A percentile compares a stretch with the other conserved stretches of the same genome.
These are phyloP conservation scores for Fusarium papillatum DNA, from an alignment of 2,329 filamentous ascomycete species.

Conservation along the genomic window DNA sequence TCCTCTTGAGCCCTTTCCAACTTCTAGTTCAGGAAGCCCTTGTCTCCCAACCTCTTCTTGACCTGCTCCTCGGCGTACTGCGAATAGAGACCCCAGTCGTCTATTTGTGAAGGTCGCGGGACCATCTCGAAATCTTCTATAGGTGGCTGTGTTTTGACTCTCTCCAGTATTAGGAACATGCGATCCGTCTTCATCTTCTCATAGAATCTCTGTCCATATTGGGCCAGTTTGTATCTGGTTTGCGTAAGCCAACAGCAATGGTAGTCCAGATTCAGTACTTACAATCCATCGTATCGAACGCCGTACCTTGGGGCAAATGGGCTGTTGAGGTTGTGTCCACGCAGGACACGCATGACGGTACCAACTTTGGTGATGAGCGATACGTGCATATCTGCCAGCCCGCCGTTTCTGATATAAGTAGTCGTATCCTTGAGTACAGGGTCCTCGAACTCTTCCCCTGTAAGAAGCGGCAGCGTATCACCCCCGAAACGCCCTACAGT, in stretches of 20 bases:
- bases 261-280: slow-evolving; percentile 38
- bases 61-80: slow-evolving; percentile 59
- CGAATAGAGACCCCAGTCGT: slow-evolving; percentile 68
- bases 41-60: slow-evolving; percentile 53
- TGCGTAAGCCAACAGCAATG: slow-evolving; percentile 7
- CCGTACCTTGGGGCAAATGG: slow-evolving; percentile 65
- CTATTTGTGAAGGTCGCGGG: slow-evolving; percentile 67
- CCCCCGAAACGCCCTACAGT: slow-evolving; percentile 62
- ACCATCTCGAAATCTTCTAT: slow-evolving; percentile 59
- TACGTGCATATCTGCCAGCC: slow-evolving; percentile 60
- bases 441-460: slow-evolving; percentile 62
- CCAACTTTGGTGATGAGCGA: slow-evolving; percentile 64
- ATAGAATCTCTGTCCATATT: slow-evolving; percentile 57
- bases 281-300: slow-evolving; percentile 71
- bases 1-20: slow-evolving; percentile 48
- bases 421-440: slow-evolving; percentile 43
- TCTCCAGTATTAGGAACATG: slow-evolving; percentile 61
- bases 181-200: slow-evolving; percentile 52
- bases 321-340: slow-evolving; percentile 65
- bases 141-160: slow-evolving; percentile 55
- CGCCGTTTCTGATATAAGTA: slow-evolving; percentile 61
- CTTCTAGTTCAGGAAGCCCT: slow-evolving; percentile 57
- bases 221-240: slow-evolving; percentile 61
- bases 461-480: slow-evolving; percentile 63
- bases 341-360: slow-evolving; percentile 63